Conservation (phyloP, 1,284 basidiomycete genomes). For the Thecaphora thlaspeos region DNA sequence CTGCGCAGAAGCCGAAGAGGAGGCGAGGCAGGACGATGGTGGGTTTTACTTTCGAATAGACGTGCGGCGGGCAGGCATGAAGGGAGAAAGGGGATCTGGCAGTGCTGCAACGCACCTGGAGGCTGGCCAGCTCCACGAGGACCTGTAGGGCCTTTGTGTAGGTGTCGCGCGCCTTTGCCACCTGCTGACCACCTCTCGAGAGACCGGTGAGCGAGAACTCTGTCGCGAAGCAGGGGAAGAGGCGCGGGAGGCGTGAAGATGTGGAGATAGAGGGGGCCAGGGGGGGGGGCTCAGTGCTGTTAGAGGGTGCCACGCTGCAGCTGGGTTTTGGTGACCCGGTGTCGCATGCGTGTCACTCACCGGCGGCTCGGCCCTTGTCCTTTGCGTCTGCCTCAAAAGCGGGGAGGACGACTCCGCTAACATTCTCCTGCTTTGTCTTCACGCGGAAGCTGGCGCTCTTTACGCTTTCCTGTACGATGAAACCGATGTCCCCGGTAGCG, state of each 20-base stretch:
- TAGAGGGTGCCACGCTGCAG: no score
- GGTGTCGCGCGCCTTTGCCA: conserved; percentile 86
- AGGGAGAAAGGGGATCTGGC: not conserved
- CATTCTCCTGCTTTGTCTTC: conserved; percentile 94
- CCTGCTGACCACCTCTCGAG: conserved; percentile 93
- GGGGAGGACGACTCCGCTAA: conserved; percentile 94
- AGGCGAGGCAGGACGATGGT: not conserved
- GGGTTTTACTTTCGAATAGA: no score
- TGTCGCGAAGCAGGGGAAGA: conserved; percentile 2
- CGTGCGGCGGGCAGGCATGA: not conserved
- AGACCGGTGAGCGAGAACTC: conserved; percentile 98
- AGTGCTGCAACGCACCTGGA: conserved; percentile 61
- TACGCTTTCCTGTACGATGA: conserved; percentile 65
- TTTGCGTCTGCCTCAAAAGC: conserved; percentile 67
- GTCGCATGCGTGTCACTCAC: no score
- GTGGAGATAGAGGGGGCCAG: no score
- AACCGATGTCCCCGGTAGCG: conserved; percentile 87
- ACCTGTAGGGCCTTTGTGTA: conserved; percentile 97
- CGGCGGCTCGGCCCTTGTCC: conserved; percentile 14
- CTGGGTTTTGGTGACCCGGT: no score
- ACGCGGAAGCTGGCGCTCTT: conserved; percentile 82
- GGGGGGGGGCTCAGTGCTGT: no score
- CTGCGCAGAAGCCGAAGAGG: conserved; percentile 60
- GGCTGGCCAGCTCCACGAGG: conserved; percentile 90
- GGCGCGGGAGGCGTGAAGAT: not conserved